Percentiles rank a stretch among this genome's conserved stretches.
Conservation (phyloP, 2,329 filamentous ascomycete genomes). For the Exserohilum rostratum region DNA sequence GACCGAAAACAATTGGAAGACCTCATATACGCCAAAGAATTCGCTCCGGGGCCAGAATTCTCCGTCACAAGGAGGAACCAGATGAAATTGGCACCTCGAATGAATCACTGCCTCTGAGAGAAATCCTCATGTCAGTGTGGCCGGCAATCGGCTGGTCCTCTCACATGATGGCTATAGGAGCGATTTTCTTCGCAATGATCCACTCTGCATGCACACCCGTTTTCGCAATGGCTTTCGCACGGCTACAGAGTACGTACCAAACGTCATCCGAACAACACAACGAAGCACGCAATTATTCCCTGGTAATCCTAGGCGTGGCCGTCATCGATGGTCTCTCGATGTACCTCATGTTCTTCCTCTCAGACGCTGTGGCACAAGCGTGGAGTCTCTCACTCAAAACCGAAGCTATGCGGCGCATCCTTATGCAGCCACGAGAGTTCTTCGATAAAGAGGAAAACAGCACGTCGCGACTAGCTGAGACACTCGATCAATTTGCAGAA, state of each 20-base stretch:
- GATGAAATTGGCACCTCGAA: background rate
- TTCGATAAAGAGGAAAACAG: constrained; percentile 74
- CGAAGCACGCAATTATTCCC: constrained; percentile 68
- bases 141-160: constrained; percentile 63
- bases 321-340: constrained; percentile 68
- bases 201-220: constrained; percentile 72
- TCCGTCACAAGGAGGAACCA: background rate
- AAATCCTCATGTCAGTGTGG: constrained; percentile 74
- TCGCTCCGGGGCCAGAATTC: background rate
- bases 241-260: constrained; percentile 74
- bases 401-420: constrained; percentile 70
- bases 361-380: constrained; percentile 73
- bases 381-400: constrained; percentile 78
- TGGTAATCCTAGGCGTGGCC: constrained; percentile 72
- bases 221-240: constrained; percentile 78
- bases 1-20: background rate
- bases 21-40: constrained; percentile 2
- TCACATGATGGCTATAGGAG: constrained; percentile 63
- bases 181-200: constrained; percentile 65
- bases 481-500: constrained; percentile 80
- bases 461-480: constrained; percentile 68
- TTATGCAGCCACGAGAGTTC: constrained; percentile 79
- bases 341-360: constrained; percentile 71
- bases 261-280: constrained; percentile 55
- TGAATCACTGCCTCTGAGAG: constrained; percentile 47